Percentiles rank a stretch among this genome's conserved stretches.
Conservation (phyloP, 306 rosid genomes). For the Begonia fuchsioides region DNA sequence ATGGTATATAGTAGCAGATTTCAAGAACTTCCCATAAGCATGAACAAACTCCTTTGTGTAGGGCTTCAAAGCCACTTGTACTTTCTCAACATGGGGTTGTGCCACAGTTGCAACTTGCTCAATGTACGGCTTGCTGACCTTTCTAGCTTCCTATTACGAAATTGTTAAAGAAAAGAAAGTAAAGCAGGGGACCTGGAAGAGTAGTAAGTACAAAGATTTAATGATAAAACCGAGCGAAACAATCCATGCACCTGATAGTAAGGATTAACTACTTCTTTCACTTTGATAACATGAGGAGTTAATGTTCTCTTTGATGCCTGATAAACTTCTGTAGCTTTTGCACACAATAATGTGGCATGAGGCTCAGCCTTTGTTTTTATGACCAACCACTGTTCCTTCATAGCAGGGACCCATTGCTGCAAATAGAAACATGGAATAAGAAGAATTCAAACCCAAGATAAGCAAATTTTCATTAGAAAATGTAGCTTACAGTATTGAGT, state of each 20-base stretch:
- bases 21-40: slow-evolving; percentile 57
- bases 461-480: slow-evolving; percentile 2
- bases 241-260: slow-evolving; percentile 52
- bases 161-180: slow-evolving; percentile 1
- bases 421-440: slow-evolving; percentile 8
- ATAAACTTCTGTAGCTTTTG: slow-evolving; percentile 48
- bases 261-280: slow-evolving; percentile 55
- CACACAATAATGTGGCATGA: slow-evolving; percentile 31
- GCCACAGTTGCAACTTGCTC: slow-evolving; percentile 68
- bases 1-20: slow-evolving; percentile 73
- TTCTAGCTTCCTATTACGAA: slow-evolving; percentile 60
- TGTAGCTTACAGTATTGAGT: slow-evolving; percentile 55
- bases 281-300: slow-evolving; percentile 53
- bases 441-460: slow-evolving; percentile 6
- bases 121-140: slow-evolving; percentile 73
- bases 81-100: slow-evolving; percentile 75
- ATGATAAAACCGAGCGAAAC: neutral
- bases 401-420: slow-evolving; percentile 69
- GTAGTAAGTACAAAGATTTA: neutral
- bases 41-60: slow-evolving; percentile 42
- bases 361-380: slow-evolving; percentile 57
- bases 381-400: slow-evolving; percentile 48
- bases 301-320: slow-evolving; percentile 45
- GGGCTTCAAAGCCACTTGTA: slow-evolving; percentile 55
- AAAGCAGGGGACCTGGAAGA: neutral